Conservation (phyloP, 192 early-diverging fungal genomes). For the Spizellomyces sp. region DNA sequence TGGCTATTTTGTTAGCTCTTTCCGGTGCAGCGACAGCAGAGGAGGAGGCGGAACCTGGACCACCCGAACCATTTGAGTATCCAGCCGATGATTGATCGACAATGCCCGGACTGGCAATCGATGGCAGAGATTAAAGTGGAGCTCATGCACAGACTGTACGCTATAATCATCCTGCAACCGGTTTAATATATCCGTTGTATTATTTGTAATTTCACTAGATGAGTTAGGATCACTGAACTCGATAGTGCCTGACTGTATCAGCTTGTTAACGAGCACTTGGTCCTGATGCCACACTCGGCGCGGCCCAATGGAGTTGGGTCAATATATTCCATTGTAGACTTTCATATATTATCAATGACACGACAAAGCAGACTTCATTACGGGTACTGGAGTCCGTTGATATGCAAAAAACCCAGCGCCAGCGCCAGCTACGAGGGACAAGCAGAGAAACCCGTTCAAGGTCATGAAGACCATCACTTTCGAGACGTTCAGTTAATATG, state of each 20-base stretch:
- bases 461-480: slow-evolving; percentile 12
- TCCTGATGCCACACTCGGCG: too few species aligned
- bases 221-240: too few species aligned
- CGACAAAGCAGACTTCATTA: not conserved
- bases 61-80: slow-evolving; percentile 36
- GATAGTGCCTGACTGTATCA: not conserved
- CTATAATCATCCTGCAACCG: too few species aligned
- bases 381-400: not conserved
- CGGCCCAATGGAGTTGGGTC: too few species aligned
- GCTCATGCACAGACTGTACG: too few species aligned
- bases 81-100: slow-evolving; percentile 11
- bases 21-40: slow-evolving; percentile 10
- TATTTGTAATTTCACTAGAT: too few species aligned
- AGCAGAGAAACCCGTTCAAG: slow-evolving; percentile 7
- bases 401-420: not conserved
- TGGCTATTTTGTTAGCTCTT: not conserved
- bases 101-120: too few species aligned
- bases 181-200: too few species aligned
- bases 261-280: not conserved
- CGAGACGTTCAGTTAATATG: too few species aligned
- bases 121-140: too few species aligned
- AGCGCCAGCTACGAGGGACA: slow-evolving; percentile 5
- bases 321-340: too few species aligned
- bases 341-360: too few species aligned
- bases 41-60: slow-evolving; percentile 31